Conservation (phyloP, 225 moss, liverwort and hornwort genomes). For the Pseudoscleropodium purum region DNA sequence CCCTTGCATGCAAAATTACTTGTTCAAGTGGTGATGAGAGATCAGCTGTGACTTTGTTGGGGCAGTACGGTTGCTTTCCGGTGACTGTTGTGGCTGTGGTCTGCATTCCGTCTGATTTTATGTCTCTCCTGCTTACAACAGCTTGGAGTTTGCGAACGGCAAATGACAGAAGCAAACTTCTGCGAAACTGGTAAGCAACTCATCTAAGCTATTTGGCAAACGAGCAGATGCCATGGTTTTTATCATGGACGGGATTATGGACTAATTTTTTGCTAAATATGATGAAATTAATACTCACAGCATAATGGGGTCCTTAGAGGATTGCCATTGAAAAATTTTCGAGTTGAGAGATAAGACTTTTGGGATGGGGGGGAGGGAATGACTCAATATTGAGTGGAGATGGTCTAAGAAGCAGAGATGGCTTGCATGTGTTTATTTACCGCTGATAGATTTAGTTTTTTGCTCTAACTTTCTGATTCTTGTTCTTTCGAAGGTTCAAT, state of each 20-base stretch:
- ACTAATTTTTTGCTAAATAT: neutral
- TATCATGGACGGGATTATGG: neutral
- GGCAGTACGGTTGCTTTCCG: neutral
- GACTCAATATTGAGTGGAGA: neutral
- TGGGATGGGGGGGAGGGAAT: too few species aligned
- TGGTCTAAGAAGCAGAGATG: neutral
- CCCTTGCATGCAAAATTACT: neutral
- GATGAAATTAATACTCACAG: neutral
- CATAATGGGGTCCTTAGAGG: neutral
- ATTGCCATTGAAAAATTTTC: neutral
- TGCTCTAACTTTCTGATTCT: neutral
- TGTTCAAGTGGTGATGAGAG: neutral
- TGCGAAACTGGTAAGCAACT: slow-evolving; percentile 67
- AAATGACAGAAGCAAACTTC: slow-evolving; percentile 64
- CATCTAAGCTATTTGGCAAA: neutral
- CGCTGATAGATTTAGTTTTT: neutral
- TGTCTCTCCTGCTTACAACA: slow-evolving; percentile 2
- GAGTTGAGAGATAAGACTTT: neutral
- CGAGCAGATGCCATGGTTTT: neutral
- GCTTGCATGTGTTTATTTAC: neutral
- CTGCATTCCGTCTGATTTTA: neutral
- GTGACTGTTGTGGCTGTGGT: neutral
- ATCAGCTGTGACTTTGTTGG: neutral
- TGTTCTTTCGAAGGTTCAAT: slow-evolving; percentile 58
- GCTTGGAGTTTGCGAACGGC: slow-evolving; percentile 76